Base-by-base conservation (phyloP, 75 land plant species). In the Pinus tabuliformis region DNA sequence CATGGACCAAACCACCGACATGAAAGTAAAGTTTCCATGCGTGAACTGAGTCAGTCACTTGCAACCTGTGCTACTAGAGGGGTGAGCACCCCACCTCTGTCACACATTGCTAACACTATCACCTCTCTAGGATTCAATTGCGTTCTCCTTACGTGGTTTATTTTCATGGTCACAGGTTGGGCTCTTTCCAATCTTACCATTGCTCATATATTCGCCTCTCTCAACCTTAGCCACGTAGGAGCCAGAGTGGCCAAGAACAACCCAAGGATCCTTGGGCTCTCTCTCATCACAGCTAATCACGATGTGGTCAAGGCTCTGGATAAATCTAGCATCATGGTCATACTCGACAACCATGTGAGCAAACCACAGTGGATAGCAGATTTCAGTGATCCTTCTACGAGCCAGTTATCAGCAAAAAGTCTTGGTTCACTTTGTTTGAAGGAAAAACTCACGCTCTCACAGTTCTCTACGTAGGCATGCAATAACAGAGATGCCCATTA, bases 91-190 rank as follows among this genome's bases (percentile, higher is more conserved):
- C 66, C 70, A 22, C 88, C 88, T 4, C 30, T 86, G 22, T 2
- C 56, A 2, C n/a, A 33, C 45, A 78, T 86, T n/a, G 63, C 78
- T 1, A 11, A 9, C 2, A 49, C 24, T 8, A 49, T 83, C n/a
- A 42, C 70, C 20, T 26, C 82, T 45, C 42, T 77, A 66, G 88
- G 88, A 36, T 89, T 89, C 83, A 89, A 89, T 73, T 89, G 89
- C 79, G 91, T 89, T 3, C 77, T 89, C 5, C 91, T 89, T 70
- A 89, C 86, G 4, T 89, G 75, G 74, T 78, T 90, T 5, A 79
- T 78, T 16, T 73, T 30, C 81, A 62, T 79, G 74, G 57, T 71
- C 62, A 74, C 88, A 22, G 36, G 70, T 18, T 42, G 56, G 22
- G 4, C 16, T 33, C 56, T 54, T 7, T 61, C 63, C 30, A 75